These are phyloP conservation scores for Pyronema domesticum DNA, from an alignment of 495 filamentous ascomycete species.

Conservation along the genomic window DNA sequence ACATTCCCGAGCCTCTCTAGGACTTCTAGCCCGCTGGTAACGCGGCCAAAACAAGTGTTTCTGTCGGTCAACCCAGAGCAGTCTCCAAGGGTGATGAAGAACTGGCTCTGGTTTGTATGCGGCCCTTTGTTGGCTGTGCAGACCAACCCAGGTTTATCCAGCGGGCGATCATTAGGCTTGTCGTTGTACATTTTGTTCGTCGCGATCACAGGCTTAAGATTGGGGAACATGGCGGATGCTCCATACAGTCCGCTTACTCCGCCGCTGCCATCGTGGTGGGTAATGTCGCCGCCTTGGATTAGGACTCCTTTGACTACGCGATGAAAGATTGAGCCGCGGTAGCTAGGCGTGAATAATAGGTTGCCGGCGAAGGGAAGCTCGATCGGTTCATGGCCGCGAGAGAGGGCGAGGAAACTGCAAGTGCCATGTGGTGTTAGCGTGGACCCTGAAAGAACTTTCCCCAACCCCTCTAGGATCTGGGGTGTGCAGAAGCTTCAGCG, in stretches of 20 bases:
- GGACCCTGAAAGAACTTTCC: not conserved
- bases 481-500: too few species aligned
- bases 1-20: conserved; percentile 24
- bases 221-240: conserved; percentile 23
- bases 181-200: conserved; percentile 39
- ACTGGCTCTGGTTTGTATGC: conserved; percentile 31
- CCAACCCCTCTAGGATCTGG: too few species aligned
- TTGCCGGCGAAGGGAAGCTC: conserved; percentile 48
- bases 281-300: conserved; percentile 32
- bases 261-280: conserved; percentile 29
- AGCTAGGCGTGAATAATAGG: conserved; percentile 12
- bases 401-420: conserved; percentile 33
- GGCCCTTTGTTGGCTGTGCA: conserved; percentile 32
- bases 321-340: conserved; percentile 28
- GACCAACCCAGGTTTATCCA: conserved; percentile 28
- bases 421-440: not conserved
- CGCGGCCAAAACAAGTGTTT: conserved; percentile 29
- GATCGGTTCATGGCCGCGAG: conserved; percentile 9
- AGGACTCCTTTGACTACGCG: conserved; percentile 32
- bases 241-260: conserved; percentile 25
- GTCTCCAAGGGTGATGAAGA: conserved; percentile 31
- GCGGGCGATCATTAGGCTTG: conserved; percentile 29
- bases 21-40: conserved; percentile 26
- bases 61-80: conserved; percentile 27
- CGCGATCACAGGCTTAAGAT: conserved; percentile 27